A percentile compares a stretch with the other conserved stretches of the same genome.
These are phyloP conservation scores for Penicillium sp. DNA, from an alignment of 2,329 filamentous ascomycete genomes.

Conservation along the genomic window DNA sequence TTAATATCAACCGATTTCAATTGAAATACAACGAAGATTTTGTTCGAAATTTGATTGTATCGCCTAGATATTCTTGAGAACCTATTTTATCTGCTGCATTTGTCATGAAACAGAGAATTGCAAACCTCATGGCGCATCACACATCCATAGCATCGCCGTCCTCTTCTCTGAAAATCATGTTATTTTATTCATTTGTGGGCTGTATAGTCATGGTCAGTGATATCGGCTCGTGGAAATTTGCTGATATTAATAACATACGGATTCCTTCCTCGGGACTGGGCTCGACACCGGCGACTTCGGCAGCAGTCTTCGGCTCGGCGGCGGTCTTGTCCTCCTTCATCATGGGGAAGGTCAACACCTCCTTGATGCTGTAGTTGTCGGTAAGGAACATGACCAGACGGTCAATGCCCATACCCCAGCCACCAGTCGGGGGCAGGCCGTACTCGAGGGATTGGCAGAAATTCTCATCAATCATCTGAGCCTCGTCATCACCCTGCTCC, in stretches of 20 bases:
- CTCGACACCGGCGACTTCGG: slow-evolving; percentile 61
- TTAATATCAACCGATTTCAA: neutral
- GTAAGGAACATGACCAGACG: slow-evolving; percentile 94
- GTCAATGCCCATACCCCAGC: slow-evolving; percentile 96
- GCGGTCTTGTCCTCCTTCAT: slow-evolving; percentile 80
- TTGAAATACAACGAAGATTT: neutral
- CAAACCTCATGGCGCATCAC: slow-evolving; percentile 8
- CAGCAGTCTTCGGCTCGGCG: slow-evolving; percentile 50
- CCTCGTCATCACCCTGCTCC: slow-evolving; percentile 94
- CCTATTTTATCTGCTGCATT: slow-evolving; percentile 22
- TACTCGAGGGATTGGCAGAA: slow-evolving; percentile 90
- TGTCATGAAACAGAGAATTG: slow-evolving; percentile 21
- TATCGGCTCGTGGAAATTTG: slow-evolving; percentile 22
- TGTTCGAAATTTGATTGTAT: neutral
- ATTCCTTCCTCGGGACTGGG: slow-evolving; percentile 61
- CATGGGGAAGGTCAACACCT: slow-evolving; percentile 94
- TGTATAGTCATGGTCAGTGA: slow-evolving; percentile 26
- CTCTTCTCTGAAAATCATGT: slow-evolving; percentile 6
- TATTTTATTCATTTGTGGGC: slow-evolving; percentile 36
- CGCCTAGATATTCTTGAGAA: slow-evolving; percentile 6
- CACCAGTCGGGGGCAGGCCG: slow-evolving; percentile 87
- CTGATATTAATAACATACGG: slow-evolving; percentile 38
- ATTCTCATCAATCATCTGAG: slow-evolving; percentile 91
- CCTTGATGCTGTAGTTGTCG: slow-evolving; percentile 92
- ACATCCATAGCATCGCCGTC: slow-evolving; percentile 15